Evolutionary conservation across 2,329 filamentous ascomycete genomes (phyloP), one percentile per base, ranked within the genome.

Genomic region (Hypoxylon sp.): DNA sequence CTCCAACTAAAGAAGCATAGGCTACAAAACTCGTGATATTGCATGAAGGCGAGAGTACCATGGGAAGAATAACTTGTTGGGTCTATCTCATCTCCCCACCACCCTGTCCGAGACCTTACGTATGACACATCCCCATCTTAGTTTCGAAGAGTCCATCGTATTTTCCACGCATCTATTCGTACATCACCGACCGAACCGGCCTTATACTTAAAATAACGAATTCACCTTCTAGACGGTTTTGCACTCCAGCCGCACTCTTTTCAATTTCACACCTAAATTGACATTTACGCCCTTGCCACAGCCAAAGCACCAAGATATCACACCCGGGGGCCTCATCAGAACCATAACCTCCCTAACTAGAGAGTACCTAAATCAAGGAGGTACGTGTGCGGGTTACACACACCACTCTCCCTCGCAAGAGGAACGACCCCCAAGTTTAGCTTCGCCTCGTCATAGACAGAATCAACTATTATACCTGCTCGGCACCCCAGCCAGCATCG

Each of bases 401-500:
- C 6, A 29, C 24, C 2, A 22, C 19, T 24, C 33, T 14, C 13
- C n/a, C 35, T 33, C 29, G 10, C n/a, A 6, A 6, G n/a, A 42
- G 6, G 14, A 42, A 14, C 39, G 29, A 31, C 29, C 11, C 42
- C 26, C 17, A 10, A 14, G 5, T 13, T 22, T 1, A 1, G 9
- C 46, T 17, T 13, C 39, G 2, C 29, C 50, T 22, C 29, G 6
- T 47, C 10, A 26, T 39, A 24, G 9, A 44, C 31, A 11, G 17
- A 42, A 33, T 31, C 42, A 31, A 50, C 13, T 42, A 64, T 79
- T 69, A 72, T 37, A 93, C 90, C 83, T 92, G 90, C 84, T 93
- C 91, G 69, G 91, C 90, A 63, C 91, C 91, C 91, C 91, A 94
- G 75, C 90, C 89, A 72, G 87, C 86, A 76, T 93, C 91, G 70